phyloP scores from a whole-genome alignment of 169 alveolate genomes.

The Hepatocystis sp. region DNA sequence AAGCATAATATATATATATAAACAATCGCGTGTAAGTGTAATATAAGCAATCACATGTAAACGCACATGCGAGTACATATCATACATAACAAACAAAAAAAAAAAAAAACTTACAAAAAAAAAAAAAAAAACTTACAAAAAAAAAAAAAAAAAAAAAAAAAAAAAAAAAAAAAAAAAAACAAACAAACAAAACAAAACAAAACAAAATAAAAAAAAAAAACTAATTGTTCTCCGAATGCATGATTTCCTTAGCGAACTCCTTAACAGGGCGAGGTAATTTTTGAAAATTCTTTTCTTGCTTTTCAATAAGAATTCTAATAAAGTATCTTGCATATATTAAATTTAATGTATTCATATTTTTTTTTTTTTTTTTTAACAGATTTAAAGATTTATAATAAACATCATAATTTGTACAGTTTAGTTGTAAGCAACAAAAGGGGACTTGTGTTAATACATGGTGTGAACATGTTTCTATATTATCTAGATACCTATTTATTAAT shows the following conservation, averaged over 20 bases:
- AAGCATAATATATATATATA: no score
- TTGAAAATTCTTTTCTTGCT: constrained; percentile 72
- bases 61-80: no score
- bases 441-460: constrained; percentile 77
- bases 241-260: constrained; percentile 64
- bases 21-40: no score
- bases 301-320: constrained; percentile 70
- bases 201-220: no score
- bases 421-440: constrained; percentile 71
- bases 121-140: no score
- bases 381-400: constrained; percentile 70
- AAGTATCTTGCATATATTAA: constrained; percentile 76
- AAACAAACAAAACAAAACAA: no score
- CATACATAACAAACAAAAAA: no score
- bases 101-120: no score
- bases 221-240: constrained; percentile 55
- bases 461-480: constrained; percentile 38
- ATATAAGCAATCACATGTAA: no score
- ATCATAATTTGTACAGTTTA: constrained; percentile 48
- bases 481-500: constrained; percentile 53
- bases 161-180: no score
- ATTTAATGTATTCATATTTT: constrained; percentile 56
- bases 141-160: no score
- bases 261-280: constrained; percentile 65
- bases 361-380: constrained; percentile 33